Conservation (phyloP, 805 yeast genomes). For the Grigorovia yakushimaensis region DNA sequence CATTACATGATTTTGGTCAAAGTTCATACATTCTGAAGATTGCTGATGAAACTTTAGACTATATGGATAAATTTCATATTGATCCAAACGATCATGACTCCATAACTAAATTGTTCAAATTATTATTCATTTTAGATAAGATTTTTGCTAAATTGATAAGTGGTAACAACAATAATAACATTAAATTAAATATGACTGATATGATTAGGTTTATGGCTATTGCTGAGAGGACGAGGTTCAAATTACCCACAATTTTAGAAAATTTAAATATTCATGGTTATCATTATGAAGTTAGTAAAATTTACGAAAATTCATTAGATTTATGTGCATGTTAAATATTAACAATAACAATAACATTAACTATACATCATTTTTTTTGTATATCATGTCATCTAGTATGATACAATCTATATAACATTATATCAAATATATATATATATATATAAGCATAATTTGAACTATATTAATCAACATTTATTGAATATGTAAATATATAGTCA, state of each 20-base stretch:
- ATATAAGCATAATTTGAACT: background rate
- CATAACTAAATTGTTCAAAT: conserved; percentile 30
- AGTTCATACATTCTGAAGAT: conserved; percentile 50
- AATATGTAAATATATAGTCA: background rate
- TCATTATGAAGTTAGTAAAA: conserved; percentile 35
- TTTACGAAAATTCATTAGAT: conserved; percentile 37
- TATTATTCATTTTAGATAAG: conserved; percentile 33
- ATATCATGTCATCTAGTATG: background rate
- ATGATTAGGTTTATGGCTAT: conserved; percentile 42
- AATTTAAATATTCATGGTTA: conserved; percentile 31
- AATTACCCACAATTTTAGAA: conserved; percentile 30
- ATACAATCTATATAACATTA: background rate
- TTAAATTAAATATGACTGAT: conserved; percentile 39
- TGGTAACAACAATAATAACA: conserved; percentile 28
- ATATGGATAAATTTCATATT: conserved; percentile 36
- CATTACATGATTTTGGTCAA: conserved; percentile 43
- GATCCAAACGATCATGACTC: conserved; percentile 16
- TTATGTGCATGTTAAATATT: conserved; percentile 13
- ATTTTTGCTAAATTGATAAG: conserved; percentile 33
- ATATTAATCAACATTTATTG: background rate
- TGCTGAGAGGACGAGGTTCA: conserved; percentile 42
- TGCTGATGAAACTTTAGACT: conserved; percentile 61
- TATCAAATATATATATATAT: background rate
- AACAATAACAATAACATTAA: background rate
- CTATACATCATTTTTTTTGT: background rate